Evolutionary conservation across 1,139 yeast genomes (phyloP).

Genomic region (Suhomyces guaymorum): DNA sequence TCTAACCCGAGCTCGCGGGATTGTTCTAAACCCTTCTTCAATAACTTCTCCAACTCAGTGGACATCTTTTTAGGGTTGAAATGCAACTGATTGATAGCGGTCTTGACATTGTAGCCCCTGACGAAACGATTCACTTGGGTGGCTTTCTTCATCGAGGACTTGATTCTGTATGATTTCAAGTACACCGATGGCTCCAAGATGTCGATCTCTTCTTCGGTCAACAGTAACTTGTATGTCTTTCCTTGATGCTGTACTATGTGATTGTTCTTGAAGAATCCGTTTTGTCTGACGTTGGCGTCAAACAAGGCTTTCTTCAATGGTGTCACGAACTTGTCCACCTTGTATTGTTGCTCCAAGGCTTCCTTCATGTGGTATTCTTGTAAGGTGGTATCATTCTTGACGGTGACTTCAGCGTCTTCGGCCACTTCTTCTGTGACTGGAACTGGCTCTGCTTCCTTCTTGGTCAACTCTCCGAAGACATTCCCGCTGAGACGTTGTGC

Average conservation of each 20-base stretch:
- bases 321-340: constrained; percentile 47
- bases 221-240: constrained; percentile 53
- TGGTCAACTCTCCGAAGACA: constrained; percentile 33
- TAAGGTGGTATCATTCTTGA: constrained; percentile 34
- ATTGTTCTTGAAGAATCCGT: constrained; percentile 77
- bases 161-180: constrained; percentile 74
- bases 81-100: constrained; percentile 91
- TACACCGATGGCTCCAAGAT: constrained; percentile 83
- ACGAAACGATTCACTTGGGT: constrained; percentile 78
- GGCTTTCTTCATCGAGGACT: constrained; percentile 86
- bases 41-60: constrained; percentile 73
- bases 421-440: constrained; percentile 12
- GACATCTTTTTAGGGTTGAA: constrained; percentile 81
- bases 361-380: constrained; percentile 35
- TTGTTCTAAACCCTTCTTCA: constrained; percentile 71
- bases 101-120: constrained; percentile 65
- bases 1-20: constrained; percentile 62
- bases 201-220: constrained; percentile 67
- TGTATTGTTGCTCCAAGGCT: constrained; percentile 31
- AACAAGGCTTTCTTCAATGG: constrained; percentile 76
- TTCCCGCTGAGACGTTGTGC: constrained; percentile 18
- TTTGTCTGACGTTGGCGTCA: constrained; percentile 54
- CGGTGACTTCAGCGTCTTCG: constrained; percentile 22
- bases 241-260: constrained; percentile 52
- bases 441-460: constrained; percentile 15